phyloP scores from a whole-genome alignment of 371 early-diverging fungal genomes.

The Mucor lusitanicus region DNA sequence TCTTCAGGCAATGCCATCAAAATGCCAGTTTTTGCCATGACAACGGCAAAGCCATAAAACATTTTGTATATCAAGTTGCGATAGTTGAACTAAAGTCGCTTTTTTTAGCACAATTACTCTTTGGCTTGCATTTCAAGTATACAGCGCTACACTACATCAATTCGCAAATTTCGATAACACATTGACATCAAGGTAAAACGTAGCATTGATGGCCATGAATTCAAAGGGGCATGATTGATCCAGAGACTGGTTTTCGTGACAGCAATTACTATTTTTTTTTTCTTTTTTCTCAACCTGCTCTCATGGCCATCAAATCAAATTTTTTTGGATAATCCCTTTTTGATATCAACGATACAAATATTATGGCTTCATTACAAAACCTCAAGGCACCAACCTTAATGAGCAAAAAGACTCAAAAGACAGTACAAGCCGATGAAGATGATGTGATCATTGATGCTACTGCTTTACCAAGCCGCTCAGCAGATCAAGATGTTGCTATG shows the following conservation, averaged over 20 bases:
- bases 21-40: no score
- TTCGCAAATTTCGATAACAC: no score
- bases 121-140: no score
- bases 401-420: conserved; percentile 48
- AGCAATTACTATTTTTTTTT: conserved; percentile 5
- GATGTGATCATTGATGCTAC: conserved; percentile 67
- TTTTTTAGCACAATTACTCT: no score
- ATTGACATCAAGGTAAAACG: no score
- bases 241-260: conserved; percentile 3
- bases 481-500: conserved; percentile 49
- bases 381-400: conserved; percentile 60
- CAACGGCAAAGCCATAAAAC: no score
- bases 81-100: no score
- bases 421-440: conserved; percentile 49
- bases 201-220: not conserved
- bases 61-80: no score
- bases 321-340: not conserved
- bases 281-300: not conserved
- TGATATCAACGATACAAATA: not conserved
- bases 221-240: not conserved
- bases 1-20: no score
- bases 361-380: conserved; percentile 54
- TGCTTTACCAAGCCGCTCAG: conserved; percentile 50
- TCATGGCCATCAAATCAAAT: not conserved
- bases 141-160: no score